These are phyloP conservation scores for Lentinula edodes DNA, from an alignment of 768 basidiomycete species.

Conservation along the genomic window DNA sequence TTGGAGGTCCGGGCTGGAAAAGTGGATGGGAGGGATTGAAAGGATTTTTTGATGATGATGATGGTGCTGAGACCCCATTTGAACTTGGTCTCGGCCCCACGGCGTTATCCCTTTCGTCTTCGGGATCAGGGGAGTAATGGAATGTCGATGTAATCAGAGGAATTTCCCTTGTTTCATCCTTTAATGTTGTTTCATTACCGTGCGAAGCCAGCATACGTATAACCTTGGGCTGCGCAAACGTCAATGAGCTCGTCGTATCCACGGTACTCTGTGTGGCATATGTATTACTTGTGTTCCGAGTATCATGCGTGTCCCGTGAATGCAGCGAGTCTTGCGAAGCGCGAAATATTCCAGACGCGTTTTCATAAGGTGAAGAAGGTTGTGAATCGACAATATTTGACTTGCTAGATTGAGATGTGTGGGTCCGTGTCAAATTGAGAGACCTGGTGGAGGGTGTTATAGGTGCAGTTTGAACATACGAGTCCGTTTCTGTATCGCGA, in stretches of 20 bases:
- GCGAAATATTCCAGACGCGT: background rate
- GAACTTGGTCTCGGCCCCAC: background rate
- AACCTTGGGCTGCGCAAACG: background rate
- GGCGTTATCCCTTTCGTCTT: background rate
- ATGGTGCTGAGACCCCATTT: background rate
- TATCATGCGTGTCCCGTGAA: background rate
- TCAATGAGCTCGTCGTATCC: background rate
- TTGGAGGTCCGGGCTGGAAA: background rate
- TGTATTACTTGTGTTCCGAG: background rate
- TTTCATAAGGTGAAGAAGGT: background rate
- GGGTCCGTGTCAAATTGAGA: background rate
- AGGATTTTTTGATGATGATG: background rate
- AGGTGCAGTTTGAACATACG: background rate
- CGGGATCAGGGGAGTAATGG: background rate
- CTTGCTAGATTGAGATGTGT: background rate
- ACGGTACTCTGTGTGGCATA: background rate
- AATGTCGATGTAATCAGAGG: constrained; percentile 1
- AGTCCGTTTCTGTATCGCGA: background rate
- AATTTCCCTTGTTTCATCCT: background rate
- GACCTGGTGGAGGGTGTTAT: background rate
- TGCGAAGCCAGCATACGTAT: background rate
- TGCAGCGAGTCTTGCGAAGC: background rate
- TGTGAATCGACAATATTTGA: background rate
- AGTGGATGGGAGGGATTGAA: background rate
- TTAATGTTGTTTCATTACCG: too few relatives aligned